Percentiles rank a stretch among this genome's conserved stretches.
Conservation (phyloP, 1,284 basidiomycete genomes). For the Chalciporus sp. region DNA sequence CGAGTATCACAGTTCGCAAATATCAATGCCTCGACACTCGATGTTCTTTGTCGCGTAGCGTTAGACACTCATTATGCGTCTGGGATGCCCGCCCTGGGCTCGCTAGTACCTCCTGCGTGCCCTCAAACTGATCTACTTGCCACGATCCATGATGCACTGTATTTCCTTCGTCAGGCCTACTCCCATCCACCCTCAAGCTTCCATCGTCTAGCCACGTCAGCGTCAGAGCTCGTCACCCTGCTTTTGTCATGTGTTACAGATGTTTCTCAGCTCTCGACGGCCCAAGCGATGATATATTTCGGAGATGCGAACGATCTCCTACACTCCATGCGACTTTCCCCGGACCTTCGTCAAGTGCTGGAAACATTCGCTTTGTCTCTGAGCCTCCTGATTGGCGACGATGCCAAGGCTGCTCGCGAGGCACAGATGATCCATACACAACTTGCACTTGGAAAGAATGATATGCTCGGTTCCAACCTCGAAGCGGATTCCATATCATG, state of each 20-base stretch:
- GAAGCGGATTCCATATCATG: constrained; percentile 67
- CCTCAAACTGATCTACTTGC: constrained; percentile 50
- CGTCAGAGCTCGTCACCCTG: constrained; percentile 62
- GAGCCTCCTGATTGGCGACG: constrained; percentile 62
- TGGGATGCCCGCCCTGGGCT: constrained; percentile 52
- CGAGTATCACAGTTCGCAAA: constrained; percentile 52
- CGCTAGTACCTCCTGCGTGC: constrained; percentile 52
- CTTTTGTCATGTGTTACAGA: constrained; percentile 61
- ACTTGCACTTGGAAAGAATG: constrained; percentile 56
- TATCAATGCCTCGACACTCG: constrained; percentile 57
- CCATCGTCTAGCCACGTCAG: constrained; percentile 59
- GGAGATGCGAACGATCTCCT: constrained; percentile 59
- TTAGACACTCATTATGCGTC: constrained; percentile 63
- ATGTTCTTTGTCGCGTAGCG: constrained; percentile 65
- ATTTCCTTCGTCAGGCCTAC: constrained; percentile 57
- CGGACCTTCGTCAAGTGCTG: constrained; percentile 54
- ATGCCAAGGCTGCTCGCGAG: constrained; percentile 64
- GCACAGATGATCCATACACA: constrained; percentile 72
- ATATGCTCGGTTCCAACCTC: constrained; percentile 56
- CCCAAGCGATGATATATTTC: constrained; percentile 58
- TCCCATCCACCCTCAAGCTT: constrained; percentile 60
- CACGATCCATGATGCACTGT: constrained; percentile 61
- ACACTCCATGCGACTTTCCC: constrained; percentile 49
- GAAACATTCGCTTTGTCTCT: constrained; percentile 63
- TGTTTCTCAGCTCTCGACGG: constrained; percentile 57